Evolutionary conservation across 1,284 basidiomycete genomes (phyloP).

Genomic region (Rhodotorula mucilaginosa): DNA sequence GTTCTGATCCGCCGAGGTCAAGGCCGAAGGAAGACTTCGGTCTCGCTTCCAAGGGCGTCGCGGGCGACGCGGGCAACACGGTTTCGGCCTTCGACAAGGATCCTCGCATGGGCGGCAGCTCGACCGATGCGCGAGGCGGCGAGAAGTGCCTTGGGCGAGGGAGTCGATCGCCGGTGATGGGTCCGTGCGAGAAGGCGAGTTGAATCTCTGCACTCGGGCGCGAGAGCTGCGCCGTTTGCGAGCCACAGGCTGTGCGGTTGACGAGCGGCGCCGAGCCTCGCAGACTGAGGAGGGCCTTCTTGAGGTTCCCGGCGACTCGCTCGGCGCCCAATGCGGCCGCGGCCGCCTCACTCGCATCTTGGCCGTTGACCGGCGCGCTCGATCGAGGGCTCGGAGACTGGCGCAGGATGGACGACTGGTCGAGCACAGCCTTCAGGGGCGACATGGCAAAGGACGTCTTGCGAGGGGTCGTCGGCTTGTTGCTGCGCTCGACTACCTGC

Average conservation of each 20-base stretch:
- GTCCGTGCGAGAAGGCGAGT: slow-evolving; percentile 19
- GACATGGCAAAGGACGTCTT: slow-evolving; percentile 16
- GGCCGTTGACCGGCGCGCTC: neutral
- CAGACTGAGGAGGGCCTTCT: slow-evolving; percentile 56
- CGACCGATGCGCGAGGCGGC: slow-evolving; percentile 15
- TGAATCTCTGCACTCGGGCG: slow-evolving; percentile 19
- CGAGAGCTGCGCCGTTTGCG: neutral
- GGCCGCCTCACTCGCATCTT: slow-evolving; percentile 51
- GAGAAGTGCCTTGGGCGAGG: slow-evolving; percentile 28
- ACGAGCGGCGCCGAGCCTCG: slow-evolving; percentile 16
- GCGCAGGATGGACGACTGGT: slow-evolving; percentile 11
- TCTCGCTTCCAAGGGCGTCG: neutral
- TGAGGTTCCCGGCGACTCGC: slow-evolving; percentile 65
- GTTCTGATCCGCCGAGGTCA: neutral
- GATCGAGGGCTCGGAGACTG: neutral
- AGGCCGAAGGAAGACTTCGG: neutral
- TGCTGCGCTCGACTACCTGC: slow-evolving; percentile 48
- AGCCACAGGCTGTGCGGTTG: slow-evolving; percentile 6
- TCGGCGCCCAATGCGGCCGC: slow-evolving; percentile 75
- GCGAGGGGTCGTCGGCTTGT: neutral
- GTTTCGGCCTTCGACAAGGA: neutral
- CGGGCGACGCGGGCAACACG: slow-evolving; percentile 6
- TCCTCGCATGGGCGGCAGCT: neutral
- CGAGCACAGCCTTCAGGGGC: slow-evolving; percentile 15
- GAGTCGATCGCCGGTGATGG: slow-evolving; percentile 34